A percentile compares a stretch with the other conserved stretches of the same genome.
These are phyloP conservation scores for Amborella trichopoda DNA, from an alignment of 164 flowering plant species.

Conservation along the genomic window DNA sequence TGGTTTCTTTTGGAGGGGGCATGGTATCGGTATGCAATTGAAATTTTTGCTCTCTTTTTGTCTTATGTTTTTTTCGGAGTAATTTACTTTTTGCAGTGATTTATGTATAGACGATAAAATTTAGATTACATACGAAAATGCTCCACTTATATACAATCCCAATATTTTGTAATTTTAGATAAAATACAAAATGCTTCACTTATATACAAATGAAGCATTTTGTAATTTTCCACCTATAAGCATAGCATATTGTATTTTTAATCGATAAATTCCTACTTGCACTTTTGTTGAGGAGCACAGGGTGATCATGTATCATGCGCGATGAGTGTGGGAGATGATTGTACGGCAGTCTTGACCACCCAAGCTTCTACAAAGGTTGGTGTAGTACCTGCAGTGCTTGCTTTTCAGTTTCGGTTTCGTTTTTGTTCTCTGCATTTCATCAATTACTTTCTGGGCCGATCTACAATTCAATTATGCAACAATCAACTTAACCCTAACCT, in stretches of 20 bases:
- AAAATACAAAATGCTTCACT: not conserved
- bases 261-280: not conserved
- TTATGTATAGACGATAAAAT: not conserved
- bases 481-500: too few species aligned
- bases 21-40: constrained; percentile 69
- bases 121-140: not conserved
- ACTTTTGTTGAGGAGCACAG: constrained; percentile 16
- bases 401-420: too few species aligned
- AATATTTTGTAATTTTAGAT: not conserved
- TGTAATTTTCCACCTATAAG: too few species aligned
- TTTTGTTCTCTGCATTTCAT: too few species aligned
- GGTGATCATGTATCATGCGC: constrained; percentile 61
- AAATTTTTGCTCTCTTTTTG: constrained; percentile 1
- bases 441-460: too few species aligned
- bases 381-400: too few species aligned
- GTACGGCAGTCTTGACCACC: constrained; percentile 72
- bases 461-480: too few species aligned
- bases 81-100: not conserved
- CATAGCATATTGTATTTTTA: not conserved
- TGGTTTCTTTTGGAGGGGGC: constrained; percentile 92
- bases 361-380: constrained; percentile 95
- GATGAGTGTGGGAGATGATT: constrained; percentile 53
- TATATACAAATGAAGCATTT: not conserved
- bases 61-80: not conserved
- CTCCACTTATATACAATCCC: not conserved